These are phyloP conservation scores for Pseudomassariella vexata DNA, from an alignment of 2,329 filamentous ascomycete genomes.

Conservation along the genomic window DNA sequence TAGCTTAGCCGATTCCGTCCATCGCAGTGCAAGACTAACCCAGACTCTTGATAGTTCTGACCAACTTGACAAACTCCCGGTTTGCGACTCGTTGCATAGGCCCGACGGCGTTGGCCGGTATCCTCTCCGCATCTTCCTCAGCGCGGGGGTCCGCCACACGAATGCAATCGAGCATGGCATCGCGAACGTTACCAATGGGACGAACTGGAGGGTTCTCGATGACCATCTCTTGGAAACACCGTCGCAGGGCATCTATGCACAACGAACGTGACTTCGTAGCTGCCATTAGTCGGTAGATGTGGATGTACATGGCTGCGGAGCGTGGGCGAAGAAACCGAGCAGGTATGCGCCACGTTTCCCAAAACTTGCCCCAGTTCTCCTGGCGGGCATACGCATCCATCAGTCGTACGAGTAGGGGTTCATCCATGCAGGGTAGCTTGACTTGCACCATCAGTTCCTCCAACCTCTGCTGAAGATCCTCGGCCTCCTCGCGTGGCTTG, in stretches of 20 bases:
- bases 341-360: conserved; percentile 53
- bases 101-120: conserved; percentile 11
- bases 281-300: conserved; percentile 45
- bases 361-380: conserved; percentile 50
- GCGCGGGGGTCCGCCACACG: conserved; percentile 47
- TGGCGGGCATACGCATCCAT: conserved; percentile 40
- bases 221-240: conserved; percentile 54
- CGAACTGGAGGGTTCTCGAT: conserved; percentile 45
- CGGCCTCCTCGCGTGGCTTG: conserved; percentile 25
- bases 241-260: conserved; percentile 43
- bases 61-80: conserved; percentile 26
- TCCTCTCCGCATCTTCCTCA: conserved; percentile 21
- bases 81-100: conserved; percentile 7
- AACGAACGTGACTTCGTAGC: conserved; percentile 32
- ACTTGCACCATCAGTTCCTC: conserved; percentile 36
- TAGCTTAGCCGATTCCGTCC: too few species aligned
- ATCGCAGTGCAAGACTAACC: too few species aligned
- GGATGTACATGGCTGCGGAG: conserved; percentile 46
- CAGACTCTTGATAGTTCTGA: conserved; percentile 16
- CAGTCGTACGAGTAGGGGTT: conserved; percentile 31
- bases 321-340: conserved; percentile 43
- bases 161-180: conserved; percentile 49
- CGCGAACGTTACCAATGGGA: conserved; percentile 36
- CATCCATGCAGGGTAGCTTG: conserved; percentile 29
- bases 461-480: conserved; percentile 36